phyloP scores from a whole-genome alignment of 164 flowering plant species.

The Echeveria elegans region DNA sequence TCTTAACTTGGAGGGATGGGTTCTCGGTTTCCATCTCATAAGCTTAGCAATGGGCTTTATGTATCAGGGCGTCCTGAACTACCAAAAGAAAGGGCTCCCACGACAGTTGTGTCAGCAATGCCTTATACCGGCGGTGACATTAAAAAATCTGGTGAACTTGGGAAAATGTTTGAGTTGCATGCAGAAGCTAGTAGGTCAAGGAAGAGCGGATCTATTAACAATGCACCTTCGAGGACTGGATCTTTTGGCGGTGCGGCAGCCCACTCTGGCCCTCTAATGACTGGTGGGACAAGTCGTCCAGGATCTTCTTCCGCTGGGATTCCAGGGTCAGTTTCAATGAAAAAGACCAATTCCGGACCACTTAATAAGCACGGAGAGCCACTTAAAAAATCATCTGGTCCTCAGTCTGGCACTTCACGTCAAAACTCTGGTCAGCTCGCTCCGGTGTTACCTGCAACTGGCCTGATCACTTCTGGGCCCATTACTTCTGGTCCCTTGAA shows the following conservation, averaged over 20 bases:
- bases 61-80: conserved; percentile 12
- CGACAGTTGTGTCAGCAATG: conserved; percentile 84
- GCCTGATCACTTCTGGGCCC: conserved; percentile 91
- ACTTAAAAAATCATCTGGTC: conserved; percentile 84
- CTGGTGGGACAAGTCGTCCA: conserved; percentile 49
- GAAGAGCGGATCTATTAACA: conserved; percentile 76
- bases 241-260: conserved; percentile 85
- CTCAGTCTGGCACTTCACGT: conserved; percentile 73
- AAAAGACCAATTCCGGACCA: conserved; percentile 92
- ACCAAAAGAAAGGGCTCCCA: conserved; percentile 76
- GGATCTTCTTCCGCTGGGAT: conserved; percentile 41
- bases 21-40: conserved; percentile 30
- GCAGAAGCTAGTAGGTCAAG: conserved; percentile 75
- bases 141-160: conserved; percentile 91
- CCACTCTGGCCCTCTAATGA: conserved; percentile 70
- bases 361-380: conserved; percentile 81
- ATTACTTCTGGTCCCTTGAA: conserved; percentile 82
- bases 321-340: conserved; percentile 48
- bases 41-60: conserved; percentile 59
- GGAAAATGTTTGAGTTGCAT: conserved; percentile 95
- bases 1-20: conserved; percentile 51
- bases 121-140: conserved; percentile 98
- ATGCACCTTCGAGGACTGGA: conserved; percentile 77
- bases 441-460: conserved; percentile 82
- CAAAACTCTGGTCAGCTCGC: conserved; percentile 86